These are phyloP conservation scores for Penstemon newberryi DNA, from an alignment of 257 asterid genomes.

Conservation along the genomic window DNA sequence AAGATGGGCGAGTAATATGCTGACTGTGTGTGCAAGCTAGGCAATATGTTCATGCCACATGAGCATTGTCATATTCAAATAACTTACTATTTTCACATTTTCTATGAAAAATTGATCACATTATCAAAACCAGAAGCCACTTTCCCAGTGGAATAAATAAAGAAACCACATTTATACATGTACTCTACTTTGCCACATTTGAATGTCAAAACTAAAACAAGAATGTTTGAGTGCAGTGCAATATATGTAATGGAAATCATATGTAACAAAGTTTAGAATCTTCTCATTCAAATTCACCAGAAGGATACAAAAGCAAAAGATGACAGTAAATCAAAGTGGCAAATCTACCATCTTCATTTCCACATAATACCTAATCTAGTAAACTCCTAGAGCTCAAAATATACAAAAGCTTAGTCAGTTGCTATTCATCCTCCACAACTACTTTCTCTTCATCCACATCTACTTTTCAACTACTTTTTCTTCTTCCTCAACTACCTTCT, in stretches of 20 bases:
- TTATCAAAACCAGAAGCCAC: slow-evolving; percentile 13
- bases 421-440: slow-evolving; percentile 46
- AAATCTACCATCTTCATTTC: neutral
- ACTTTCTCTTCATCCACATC: slow-evolving; percentile 28
- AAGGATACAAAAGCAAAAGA: neutral
- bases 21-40: slow-evolving; percentile 43
- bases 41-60: slow-evolving; percentile 38
- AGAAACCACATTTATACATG: slow-evolving; percentile 4
- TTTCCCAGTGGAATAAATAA: slow-evolving; percentile 11
- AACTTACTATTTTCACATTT: slow-evolving; percentile 22
- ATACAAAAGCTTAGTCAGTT: slow-evolving; percentile 36
- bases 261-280: neutral
- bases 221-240: neutral
- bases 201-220: neutral
- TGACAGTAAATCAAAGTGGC: neutral
- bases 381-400: slow-evolving; percentile 26
- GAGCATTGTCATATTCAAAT: slow-evolving; percentile 33
- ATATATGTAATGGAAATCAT: neutral
- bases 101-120: slow-evolving; percentile 14
- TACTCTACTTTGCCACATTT: neutral
- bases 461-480: slow-evolving; percentile 26
- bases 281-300: neutral
- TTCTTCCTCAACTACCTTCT: slow-evolving; percentile 28
- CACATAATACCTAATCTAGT: slow-evolving; percentile 4
- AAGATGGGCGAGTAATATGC: slow-evolving; percentile 67